Evolutionary conservation across 768 basidiomycete genomes (phyloP).

Genomic region (Boletales sp.): DNA sequence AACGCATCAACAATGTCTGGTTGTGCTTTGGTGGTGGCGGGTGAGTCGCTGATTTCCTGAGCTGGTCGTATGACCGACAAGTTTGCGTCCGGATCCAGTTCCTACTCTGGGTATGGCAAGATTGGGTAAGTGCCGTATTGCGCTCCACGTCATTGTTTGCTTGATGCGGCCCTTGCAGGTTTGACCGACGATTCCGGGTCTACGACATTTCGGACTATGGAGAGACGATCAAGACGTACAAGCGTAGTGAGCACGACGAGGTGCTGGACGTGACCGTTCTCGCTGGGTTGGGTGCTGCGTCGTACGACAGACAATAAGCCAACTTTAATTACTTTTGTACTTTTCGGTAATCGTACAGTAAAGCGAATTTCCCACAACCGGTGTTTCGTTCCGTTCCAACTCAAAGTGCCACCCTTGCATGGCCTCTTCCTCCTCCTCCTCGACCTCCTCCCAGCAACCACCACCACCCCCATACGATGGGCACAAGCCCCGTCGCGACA

Average conservation of each 20-base stretch:
- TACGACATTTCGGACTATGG: constrained; percentile 88
- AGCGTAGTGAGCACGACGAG: constrained; percentile 70
- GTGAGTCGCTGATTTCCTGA: constrained; percentile 35
- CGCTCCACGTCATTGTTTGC: neutral
- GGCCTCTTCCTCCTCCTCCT: constrained; percentile 15
- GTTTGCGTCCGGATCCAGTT: constrained; percentile 39
- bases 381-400: neutral
- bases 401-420: constrained; percentile 6
- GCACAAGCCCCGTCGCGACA: constrained; percentile 51
- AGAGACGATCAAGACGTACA: constrained; percentile 88
- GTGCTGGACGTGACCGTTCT: constrained; percentile 64
- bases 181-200: constrained; percentile 88
- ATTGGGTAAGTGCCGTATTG: constrained; percentile 53
- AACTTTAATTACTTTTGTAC: no score
- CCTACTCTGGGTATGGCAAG: constrained; percentile 80
- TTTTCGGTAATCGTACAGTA: neutral
- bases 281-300: constrained; percentile 46
- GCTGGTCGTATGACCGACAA: neutral
- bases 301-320: constrained; percentile 15
- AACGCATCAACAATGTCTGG: constrained; percentile 85
- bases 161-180: constrained; percentile 41
- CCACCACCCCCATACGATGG: constrained; percentile 20
- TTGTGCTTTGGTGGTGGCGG: constrained; percentile 87
- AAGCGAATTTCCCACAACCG: constrained; percentile 17
- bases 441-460: constrained; percentile 6